Evolutionary conservation across 169 alveolate genomes (phyloP), one percentile per base, ranked within the genome.

Genomic region (Perkinsus olseni): DNA sequence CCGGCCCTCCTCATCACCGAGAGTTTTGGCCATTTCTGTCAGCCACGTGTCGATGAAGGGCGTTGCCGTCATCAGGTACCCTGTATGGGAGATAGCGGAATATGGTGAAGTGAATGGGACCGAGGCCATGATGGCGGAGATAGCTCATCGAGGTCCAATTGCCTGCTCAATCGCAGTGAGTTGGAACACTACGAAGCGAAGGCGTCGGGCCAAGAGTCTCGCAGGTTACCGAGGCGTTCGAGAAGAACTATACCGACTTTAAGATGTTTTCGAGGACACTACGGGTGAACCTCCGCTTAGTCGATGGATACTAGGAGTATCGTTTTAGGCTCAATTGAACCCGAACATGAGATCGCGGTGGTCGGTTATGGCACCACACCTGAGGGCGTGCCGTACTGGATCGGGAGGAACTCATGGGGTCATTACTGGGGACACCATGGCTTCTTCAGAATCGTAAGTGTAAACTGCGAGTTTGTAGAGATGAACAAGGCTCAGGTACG

Each of bases 341-440:
- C 82, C 38, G 95, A 94, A 74, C 97, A 96, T 91, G 95, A 93
- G 82, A 95, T 96, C 24, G 82, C 97, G 36, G 97, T 95, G 91
- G 96, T 95, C n/a, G 97, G 97, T 31, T 96, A 96, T 95, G 97
- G 97, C 6, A 93, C 91, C 21, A 95, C 96, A 28, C 91, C 93
- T 34, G 93, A 94, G 74, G 93, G 95, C 13, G 74, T 91, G 40
- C 96, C 95, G 82, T 95, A 94, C 92, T 96, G 98, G 98, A 94
- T 95, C 82, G 98, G 97, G 3, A 94, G 98, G 92, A 96, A 96
- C 95, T 94, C 97, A 48, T 96, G 97, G 98, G 98, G 97, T n/a
- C 95, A 96, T 38, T 94, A 93, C 95, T 96, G 98, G 98, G 98
- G 98, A 0, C 97, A 96, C 92, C 21, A 92, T 0, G 98, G 98